Evolutionary conservation across 495 filamentous ascomycete species (phyloP).

Genomic region (Neurospora sp.): DNA sequence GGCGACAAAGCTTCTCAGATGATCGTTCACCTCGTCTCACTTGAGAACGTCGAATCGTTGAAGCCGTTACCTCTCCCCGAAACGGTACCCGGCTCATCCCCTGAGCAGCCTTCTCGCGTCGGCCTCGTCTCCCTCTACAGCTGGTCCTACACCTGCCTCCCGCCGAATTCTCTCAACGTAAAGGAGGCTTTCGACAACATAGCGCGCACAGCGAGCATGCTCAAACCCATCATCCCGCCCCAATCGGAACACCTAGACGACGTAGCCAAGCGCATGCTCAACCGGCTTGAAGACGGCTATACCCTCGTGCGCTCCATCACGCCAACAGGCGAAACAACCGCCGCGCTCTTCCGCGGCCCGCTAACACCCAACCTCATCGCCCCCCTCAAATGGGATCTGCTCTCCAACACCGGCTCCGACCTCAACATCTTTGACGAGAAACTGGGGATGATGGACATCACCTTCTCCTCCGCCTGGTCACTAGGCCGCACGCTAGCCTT

Average conservation of each 20-base stretch:
- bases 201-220: not conserved
- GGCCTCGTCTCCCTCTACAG: slow-evolving; percentile 31
- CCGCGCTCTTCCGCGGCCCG: slow-evolving; percentile 32
- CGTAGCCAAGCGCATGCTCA: not conserved
- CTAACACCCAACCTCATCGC: slow-evolving; percentile 20
- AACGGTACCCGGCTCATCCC: not conserved
- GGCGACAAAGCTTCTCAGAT: not conserved
- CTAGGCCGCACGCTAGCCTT: slow-evolving; percentile 30
- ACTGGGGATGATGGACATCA: slow-evolving; percentile 37
- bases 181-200: slow-evolving; percentile 12
- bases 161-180: slow-evolving; percentile 25
- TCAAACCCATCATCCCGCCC: not conserved
- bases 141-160: slow-evolving; percentile 37
- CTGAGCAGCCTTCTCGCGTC: slow-evolving; percentile 13
- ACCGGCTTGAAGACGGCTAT: slow-evolving; percentile 32
- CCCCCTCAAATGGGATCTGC: slow-evolving; percentile 13
- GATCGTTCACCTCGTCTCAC: slow-evolving; percentile 28
- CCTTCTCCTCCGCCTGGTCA: slow-evolving; percentile 39
- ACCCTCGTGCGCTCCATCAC: slow-evolving; percentile 22
- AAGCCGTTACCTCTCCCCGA: not conserved
- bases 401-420: slow-evolving; percentile 24
- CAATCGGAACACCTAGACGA: not conserved
- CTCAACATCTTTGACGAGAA: slow-evolving; percentile 37
- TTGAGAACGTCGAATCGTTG: slow-evolving; percentile 16
- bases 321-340: slow-evolving; percentile 32